Conservation (phyloP, 257 asterid genomes). For the Forsythia suspensa region DNA sequence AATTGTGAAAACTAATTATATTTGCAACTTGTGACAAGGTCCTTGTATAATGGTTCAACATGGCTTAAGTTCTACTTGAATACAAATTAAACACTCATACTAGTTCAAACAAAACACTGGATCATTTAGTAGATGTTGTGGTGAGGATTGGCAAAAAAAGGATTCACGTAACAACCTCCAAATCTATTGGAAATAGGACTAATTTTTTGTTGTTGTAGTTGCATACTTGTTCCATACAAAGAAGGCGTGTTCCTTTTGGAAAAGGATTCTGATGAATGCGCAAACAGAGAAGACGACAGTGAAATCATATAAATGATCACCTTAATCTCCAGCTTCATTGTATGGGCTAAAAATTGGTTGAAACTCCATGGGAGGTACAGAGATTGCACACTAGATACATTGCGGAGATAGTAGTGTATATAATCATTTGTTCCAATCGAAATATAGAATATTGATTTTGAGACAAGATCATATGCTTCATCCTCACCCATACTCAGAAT, state of each 20-base stretch:
- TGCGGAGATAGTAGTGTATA: constrained; percentile 90
- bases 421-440: constrained; percentile 90
- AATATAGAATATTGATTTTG: constrained; percentile 74
- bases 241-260: not conserved
- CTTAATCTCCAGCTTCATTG: constrained; percentile 78
- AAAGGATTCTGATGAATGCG: not conserved
- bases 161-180: not conserved
- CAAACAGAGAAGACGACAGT: not conserved
- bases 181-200: not conserved
- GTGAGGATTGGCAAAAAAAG: too few relatives aligned
- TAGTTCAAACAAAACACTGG: not conserved
- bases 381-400: constrained; percentile 74
- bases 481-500: constrained; percentile 80
- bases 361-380: constrained; percentile 81
- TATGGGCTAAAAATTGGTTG: constrained; percentile 69
- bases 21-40: not conserved
- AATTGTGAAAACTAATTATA: too few relatives aligned
- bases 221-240: too few relatives aligned
- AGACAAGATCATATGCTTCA: constrained; percentile 57
- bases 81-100: not conserved
- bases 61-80: not conserved
- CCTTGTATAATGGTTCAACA: not conserved
- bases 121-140: not conserved
- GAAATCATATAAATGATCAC: constrained; percentile 29
- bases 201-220: too few relatives aligned